phyloP scores from a whole-genome alignment of 2,329 filamentous ascomycete genomes.

The Bretziella fagacearum region DNA sequence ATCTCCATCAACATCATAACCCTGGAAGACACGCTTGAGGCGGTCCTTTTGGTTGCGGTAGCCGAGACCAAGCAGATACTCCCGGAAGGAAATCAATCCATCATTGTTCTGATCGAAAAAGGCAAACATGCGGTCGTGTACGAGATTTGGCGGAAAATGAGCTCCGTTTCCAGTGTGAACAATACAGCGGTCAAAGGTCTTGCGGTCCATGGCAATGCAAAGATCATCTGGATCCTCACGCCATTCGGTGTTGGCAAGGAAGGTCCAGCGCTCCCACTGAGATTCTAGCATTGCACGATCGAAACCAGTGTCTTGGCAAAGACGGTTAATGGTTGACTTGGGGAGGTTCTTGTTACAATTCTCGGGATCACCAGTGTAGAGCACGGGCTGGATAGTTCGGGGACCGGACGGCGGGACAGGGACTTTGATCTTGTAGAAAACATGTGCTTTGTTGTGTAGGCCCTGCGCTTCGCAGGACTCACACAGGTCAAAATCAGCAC shows the following conservation, averaged over 20 bases:
- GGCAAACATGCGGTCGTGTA: conserved; percentile 90
- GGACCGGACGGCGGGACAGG: conserved; percentile 73
- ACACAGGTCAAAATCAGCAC: conserved; percentile 88
- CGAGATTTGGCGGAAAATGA: conserved; percentile 66
- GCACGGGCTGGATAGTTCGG: conserved; percentile 63
- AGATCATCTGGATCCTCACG: conserved; percentile 62
- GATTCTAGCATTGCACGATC: conserved; percentile 81
- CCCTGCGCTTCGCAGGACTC: conserved; percentile 74
- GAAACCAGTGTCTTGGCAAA: conserved; percentile 57
- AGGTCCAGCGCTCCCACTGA: conserved; percentile 93
- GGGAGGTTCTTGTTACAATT: conserved; percentile 52
- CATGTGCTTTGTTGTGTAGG: conserved; percentile 71
- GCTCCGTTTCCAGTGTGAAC: conserved; percentile 68
- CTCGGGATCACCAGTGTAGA: conserved; percentile 77
- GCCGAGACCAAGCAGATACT: conserved; percentile 73
- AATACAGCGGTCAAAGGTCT: conserved; percentile 82
- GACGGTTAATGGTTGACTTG: conserved; percentile 46
- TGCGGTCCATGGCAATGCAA: conserved; percentile 70
- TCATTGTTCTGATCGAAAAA: conserved; percentile 91
- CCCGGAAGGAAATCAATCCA: conserved; percentile 76
- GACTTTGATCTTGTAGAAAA: conserved; percentile 91
- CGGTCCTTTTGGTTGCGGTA: conserved; percentile 52
- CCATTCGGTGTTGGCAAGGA: conserved; percentile 77
- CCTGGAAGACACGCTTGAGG: conserved; percentile 59
- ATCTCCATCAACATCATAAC: conserved; percentile 81